Evolutionary conservation across 2,329 filamentous ascomycete genomes (phyloP).

Genomic region (Fusarium sp.): DNA sequence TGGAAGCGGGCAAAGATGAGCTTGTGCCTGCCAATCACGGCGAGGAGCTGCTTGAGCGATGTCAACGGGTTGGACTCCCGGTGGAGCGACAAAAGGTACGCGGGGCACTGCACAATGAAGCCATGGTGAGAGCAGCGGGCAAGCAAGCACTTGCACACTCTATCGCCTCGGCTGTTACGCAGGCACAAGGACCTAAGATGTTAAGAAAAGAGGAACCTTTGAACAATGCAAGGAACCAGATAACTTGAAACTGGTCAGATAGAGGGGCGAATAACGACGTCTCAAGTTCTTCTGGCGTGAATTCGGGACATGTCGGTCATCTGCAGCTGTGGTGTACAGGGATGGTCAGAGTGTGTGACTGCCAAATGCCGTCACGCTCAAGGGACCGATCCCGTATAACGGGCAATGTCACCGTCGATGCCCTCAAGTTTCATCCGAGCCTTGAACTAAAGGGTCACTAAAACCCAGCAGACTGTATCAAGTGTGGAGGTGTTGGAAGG

Average conservation of each 20-base stretch:
- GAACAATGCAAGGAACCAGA: conserved; percentile 7
- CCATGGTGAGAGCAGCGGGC: conserved; percentile 56
- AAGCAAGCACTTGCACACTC: conserved; percentile 45
- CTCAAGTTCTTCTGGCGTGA: conserved; percentile 40
- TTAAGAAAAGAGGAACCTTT: conserved; percentile 4
- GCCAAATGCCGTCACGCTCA: conserved; percentile 44
- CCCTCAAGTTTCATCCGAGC: conserved; percentile 28
- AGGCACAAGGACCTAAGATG: conserved; percentile 20
- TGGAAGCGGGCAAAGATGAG: conserved; percentile 69
- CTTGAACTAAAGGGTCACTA: conserved; percentile 36
- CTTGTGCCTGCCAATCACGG: conserved; percentile 66
- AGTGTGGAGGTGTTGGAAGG: conserved; percentile 41
- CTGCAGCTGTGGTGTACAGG: conserved; percentile 33
- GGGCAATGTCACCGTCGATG: conserved; percentile 18
- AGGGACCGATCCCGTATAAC: conserved; percentile 22
- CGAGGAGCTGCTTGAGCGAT: conserved; percentile 59
- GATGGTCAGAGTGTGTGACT: conserved; percentile 35
- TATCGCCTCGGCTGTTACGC: conserved; percentile 42
- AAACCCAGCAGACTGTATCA: conserved; percentile 35
- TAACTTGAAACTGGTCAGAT: conserved; percentile 24
- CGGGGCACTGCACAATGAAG: conserved; percentile 68
- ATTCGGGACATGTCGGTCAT: conserved; percentile 45
- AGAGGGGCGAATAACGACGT: conserved; percentile 22
- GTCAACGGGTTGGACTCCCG: conserved; percentile 59
- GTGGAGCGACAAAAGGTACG: conserved; percentile 59